These are phyloP conservation scores for Wickerhamiella bombiphila DNA, from an alignment of 805 yeast genomes.

Conservation along the genomic window DNA sequence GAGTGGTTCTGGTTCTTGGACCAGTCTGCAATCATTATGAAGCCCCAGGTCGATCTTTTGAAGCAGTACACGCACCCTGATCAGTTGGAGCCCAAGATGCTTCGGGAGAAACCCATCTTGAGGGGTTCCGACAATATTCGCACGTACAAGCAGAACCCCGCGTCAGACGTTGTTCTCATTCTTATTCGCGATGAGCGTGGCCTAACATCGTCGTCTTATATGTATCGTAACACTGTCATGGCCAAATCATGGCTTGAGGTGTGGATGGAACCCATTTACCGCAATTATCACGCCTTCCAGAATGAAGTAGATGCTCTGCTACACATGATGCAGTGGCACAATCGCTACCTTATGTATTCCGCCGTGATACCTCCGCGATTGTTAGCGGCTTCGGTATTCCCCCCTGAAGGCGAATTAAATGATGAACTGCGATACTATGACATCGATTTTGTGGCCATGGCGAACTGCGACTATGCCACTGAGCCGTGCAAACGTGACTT, in stretches of 20 bases:
- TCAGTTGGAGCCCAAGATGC: conserved; percentile 47
- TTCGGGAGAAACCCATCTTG: conserved; percentile 57
- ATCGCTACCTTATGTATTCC: conserved; percentile 55
- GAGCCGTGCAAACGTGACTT: conserved; percentile 20
- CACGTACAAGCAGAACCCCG: conserved; percentile 47
- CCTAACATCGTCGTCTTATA: conserved; percentile 53
- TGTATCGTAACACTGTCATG: conserved; percentile 50
- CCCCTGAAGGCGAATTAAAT: conserved; percentile 12
- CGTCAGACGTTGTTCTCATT: conserved; percentile 43
- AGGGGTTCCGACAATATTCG: conserved; percentile 25
- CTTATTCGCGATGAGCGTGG: conserved; percentile 56
- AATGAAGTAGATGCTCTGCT: conserved; percentile 45
- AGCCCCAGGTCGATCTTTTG: conserved; percentile 44
- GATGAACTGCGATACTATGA: conserved; percentile 19
- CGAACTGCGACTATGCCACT: conserved; percentile 24
- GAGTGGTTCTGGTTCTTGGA: conserved; percentile 83
- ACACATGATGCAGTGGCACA: conserved; percentile 95
- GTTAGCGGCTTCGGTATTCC: conserved; percentile 27
- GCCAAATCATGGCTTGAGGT: conserved; percentile 62
- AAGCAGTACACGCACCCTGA: conserved; percentile 45
- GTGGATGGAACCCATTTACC: conserved; percentile 61
- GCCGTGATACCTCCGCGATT: conserved; percentile 55
- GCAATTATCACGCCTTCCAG: conserved; percentile 47
- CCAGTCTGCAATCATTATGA: conserved; percentile 56
- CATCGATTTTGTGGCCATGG: conserved; percentile 23